Conservation (phyloP, 2,329 filamentous ascomycete species). For the Arachnomyces sp. region DNA sequence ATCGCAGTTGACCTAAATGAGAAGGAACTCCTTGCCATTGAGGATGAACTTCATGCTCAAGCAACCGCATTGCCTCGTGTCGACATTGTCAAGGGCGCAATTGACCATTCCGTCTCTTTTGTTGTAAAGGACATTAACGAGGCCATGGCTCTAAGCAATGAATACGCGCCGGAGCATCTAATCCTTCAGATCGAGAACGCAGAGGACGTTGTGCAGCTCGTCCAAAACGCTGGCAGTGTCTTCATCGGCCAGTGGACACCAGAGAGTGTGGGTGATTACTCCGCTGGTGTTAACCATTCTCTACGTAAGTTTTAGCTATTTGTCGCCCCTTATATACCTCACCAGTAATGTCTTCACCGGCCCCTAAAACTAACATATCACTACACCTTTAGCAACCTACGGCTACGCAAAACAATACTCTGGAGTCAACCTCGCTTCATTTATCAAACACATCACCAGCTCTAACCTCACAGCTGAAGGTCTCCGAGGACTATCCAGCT, state of each 20-base stretch:
- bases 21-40: slow-evolving; percentile 68
- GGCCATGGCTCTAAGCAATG: slow-evolving; percentile 77
- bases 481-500: slow-evolving; percentile 72
- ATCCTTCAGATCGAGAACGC: slow-evolving; percentile 83
- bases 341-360: not conserved
- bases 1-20: slow-evolving; percentile 76
- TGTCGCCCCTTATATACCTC: not conserved
- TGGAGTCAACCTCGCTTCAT: slow-evolving; percentile 90
- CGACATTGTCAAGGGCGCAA: slow-evolving; percentile 84
- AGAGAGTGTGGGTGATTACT: slow-evolving; percentile 96
- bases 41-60: slow-evolving; percentile 83
- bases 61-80: slow-evolving; percentile 81
- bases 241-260: slow-evolving; percentile 96
- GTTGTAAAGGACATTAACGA: slow-evolving; percentile 62
- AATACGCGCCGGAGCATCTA: slow-evolving; percentile 92
- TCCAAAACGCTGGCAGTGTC: slow-evolving; percentile 90
- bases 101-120: slow-evolving; percentile 86
- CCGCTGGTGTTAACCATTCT: slow-evolving; percentile 94
- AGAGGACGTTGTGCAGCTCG: slow-evolving; percentile 63
- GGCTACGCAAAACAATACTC: slow-evolving; percentile 98
- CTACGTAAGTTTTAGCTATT: slow-evolving; percentile 61
- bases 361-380: slow-evolving; percentile 16
- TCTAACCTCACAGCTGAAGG: slow-evolving; percentile 82
- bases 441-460: slow-evolving; percentile 96
- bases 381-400: slow-evolving; percentile 65